A percentile compares a stretch with the other conserved stretches of the same genome.
These are phyloP conservation scores for Solanum sejunctum DNA, from an alignment of 257 asterid genomes.

Conservation along the genomic window DNA sequence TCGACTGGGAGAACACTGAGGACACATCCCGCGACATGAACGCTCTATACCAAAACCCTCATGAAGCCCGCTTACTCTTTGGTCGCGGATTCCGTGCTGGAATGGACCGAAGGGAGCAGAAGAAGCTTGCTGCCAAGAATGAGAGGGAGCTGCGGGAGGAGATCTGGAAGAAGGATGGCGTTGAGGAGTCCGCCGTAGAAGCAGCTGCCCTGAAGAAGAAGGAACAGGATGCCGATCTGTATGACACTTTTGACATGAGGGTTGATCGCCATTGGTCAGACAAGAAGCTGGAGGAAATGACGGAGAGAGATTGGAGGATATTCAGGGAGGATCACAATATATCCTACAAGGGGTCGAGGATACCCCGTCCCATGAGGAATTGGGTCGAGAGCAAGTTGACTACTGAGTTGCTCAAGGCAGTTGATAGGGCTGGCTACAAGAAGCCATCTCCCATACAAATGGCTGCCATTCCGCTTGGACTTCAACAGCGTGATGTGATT, in stretches of 20 bases:
- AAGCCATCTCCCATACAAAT: slow-evolving; percentile 46
- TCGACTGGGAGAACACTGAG: slow-evolving; percentile 54
- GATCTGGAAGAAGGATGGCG: slow-evolving; percentile 37
- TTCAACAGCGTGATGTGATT: slow-evolving; percentile 17
- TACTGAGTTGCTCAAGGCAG: slow-evolving; percentile 36
- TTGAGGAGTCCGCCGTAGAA: slow-evolving; percentile 37
- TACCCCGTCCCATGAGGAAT: slow-evolving; percentile 53
- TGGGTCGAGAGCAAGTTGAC: slow-evolving; percentile 40
- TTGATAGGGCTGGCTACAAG: slow-evolving; percentile 40
- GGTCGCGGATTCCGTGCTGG: slow-evolving; percentile 52
- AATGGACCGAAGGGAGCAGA: slow-evolving; percentile 50
- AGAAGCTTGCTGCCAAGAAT: slow-evolving; percentile 37
- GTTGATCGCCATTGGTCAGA: slow-evolving; percentile 55
- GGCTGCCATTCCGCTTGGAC: slow-evolving; percentile 4
- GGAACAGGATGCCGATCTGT: slow-evolving; percentile 41
- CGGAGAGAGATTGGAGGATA: background rate
- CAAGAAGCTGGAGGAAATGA: slow-evolving; percentile 11
- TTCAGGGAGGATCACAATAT: slow-evolving; percentile 1
- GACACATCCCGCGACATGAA: slow-evolving; percentile 53
- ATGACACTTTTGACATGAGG: slow-evolving; percentile 42
- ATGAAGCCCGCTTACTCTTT: slow-evolving; percentile 36
- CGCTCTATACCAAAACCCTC: slow-evolving; percentile 38
- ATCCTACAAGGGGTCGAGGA: slow-evolving; percentile 42
- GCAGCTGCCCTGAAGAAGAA: slow-evolving; percentile 47
- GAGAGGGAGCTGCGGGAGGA: slow-evolving; percentile 33